Percentiles rank a stretch among this genome's conserved stretches.
phyloP scores from a whole-genome alignment of 148 eudicot genomes.

The Amaranthus hypochondriacus region DNA sequence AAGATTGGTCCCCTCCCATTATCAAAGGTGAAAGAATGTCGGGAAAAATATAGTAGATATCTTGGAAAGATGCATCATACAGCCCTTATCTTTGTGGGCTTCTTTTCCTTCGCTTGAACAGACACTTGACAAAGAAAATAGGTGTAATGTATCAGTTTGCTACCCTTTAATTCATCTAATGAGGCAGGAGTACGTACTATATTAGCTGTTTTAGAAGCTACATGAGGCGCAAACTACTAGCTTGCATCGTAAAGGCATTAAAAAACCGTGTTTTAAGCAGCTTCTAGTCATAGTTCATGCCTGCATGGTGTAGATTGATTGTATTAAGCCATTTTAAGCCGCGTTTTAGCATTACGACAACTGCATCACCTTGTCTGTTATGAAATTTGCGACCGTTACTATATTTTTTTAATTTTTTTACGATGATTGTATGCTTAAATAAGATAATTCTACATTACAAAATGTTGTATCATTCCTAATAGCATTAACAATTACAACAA shows the following conservation, averaged over 20 bases:
- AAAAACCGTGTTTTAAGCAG: neutral
- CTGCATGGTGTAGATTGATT: neutral
- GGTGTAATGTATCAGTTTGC: neutral
- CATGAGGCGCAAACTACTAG: neutral
- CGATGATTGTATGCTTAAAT: too few species aligned
- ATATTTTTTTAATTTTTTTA: too few species aligned
- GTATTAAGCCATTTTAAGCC: neutral
- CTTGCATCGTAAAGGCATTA: neutral
- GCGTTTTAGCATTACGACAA: too few species aligned
- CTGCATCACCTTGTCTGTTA: too few species aligned
- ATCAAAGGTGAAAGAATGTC: conserved; percentile 8
- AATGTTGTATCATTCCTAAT: too few species aligned
- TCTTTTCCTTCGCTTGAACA: neutral
- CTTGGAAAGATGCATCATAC: conserved; percentile 14
- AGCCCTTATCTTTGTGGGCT: conserved; percentile 14
- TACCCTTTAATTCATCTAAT: conserved; percentile 15
- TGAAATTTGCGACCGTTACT: too few species aligned
- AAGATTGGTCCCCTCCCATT: neutral
- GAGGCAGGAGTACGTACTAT: conserved; percentile 9
- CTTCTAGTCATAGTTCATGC: neutral
- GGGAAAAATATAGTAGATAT: neutral
- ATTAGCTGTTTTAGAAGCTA: conserved; percentile 6
- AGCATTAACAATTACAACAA: too few species aligned
- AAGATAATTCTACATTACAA: too few species aligned
- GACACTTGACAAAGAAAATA: neutral